These are phyloP conservation scores for Calonectria pseudoturangicola DNA, from an alignment of 2,329 filamentous ascomycete species.

Conservation along the genomic window DNA sequence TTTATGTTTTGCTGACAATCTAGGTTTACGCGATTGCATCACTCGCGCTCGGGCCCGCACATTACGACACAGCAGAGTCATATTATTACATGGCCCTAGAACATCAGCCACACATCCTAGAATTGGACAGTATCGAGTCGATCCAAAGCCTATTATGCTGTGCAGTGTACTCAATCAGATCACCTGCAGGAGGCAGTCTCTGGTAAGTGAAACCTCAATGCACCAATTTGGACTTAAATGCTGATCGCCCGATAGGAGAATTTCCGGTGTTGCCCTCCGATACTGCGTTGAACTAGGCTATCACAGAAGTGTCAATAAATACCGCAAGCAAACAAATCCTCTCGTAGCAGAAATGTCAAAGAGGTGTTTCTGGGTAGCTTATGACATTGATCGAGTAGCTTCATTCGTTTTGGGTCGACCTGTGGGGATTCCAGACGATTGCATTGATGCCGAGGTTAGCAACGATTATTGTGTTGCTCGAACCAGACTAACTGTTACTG, in stretches of 20 bases:
- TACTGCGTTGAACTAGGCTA: slow-evolving; percentile 45
- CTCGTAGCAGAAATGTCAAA: slow-evolving; percentile 45
- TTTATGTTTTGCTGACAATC: not conserved
- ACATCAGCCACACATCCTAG: slow-evolving; percentile 39
- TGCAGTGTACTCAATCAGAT: slow-evolving; percentile 44
- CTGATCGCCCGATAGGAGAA: slow-evolving; percentile 26
- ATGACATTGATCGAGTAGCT: slow-evolving; percentile 45
- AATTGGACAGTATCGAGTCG: slow-evolving; percentile 43
- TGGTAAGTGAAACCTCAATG: slow-evolving; percentile 27
- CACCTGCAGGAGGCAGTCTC: slow-evolving; percentile 43
- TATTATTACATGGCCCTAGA: slow-evolving; percentile 46
- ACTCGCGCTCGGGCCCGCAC: slow-evolving; percentile 40
- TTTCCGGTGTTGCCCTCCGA: slow-evolving; percentile 43
- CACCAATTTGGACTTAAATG: no score
- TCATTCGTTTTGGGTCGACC: slow-evolving; percentile 44
- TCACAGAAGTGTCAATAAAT: slow-evolving; percentile 42
- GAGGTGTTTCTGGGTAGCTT: slow-evolving; percentile 46
- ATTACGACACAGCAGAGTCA: slow-evolving; percentile 46
- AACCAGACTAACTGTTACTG: not conserved
- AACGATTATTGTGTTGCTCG: rapidly evolving
- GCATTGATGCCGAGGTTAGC: slow-evolving; percentile 44
- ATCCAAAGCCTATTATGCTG: slow-evolving; percentile 43
- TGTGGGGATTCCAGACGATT: slow-evolving; percentile 44
- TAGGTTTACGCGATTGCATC: slow-evolving; percentile 45
- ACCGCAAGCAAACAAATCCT: slow-evolving; percentile 45